Conservation (phyloP, 2,329 filamentous ascomycete genomes). For the Phialophora expanda region DNA sequence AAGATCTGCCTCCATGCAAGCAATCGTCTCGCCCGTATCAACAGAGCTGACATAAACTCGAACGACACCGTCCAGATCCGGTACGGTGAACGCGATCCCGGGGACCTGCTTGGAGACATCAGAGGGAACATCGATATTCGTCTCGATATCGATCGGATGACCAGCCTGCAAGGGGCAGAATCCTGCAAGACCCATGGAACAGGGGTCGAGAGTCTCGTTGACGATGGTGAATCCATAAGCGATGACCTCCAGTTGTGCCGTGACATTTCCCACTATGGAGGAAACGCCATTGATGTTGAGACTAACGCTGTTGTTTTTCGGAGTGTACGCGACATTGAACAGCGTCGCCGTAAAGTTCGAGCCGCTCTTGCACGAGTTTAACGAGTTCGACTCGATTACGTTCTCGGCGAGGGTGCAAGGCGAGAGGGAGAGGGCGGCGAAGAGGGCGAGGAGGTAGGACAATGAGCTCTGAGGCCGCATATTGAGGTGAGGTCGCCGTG, state of each 20-base stretch:
- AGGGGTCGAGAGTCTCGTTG: slow-evolving; percentile 74
- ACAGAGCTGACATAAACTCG: slow-evolving; percentile 79
- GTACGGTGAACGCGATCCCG: slow-evolving; percentile 84
- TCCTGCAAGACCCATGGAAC: slow-evolving; percentile 69
- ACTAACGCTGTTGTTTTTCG: slow-evolving; percentile 70
- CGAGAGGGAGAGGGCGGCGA: slow-evolving; percentile 48
- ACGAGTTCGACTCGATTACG: slow-evolving; percentile 78
- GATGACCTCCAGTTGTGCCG: slow-evolving; percentile 74
- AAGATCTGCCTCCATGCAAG: slow-evolving; percentile 84
- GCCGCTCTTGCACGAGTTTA: slow-evolving; percentile 82
- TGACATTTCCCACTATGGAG: slow-evolving; percentile 80
- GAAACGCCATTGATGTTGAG: slow-evolving; percentile 82
- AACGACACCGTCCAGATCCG: slow-evolving; percentile 86
- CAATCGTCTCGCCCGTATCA: slow-evolving; percentile 67
- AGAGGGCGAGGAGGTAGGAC: slow-evolving; percentile 40
- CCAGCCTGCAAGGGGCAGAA: slow-evolving; percentile 91
- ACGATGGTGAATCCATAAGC: slow-evolving; percentile 83
- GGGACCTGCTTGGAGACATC: slow-evolving; percentile 71
- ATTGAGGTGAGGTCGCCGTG: slow-evolving; percentile 21
- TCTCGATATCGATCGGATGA: slow-evolving; percentile 72
- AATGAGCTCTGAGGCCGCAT: slow-evolving; percentile 36
- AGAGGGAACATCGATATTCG: slow-evolving; percentile 66
- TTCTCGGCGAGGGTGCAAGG: slow-evolving; percentile 64
- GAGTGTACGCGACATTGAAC: slow-evolving; percentile 75
- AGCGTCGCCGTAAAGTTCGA: slow-evolving; percentile 85